Evolutionary conservation across 495 filamentous ascomycete species (phyloP).

Genomic region (Collariella sp.): DNA sequence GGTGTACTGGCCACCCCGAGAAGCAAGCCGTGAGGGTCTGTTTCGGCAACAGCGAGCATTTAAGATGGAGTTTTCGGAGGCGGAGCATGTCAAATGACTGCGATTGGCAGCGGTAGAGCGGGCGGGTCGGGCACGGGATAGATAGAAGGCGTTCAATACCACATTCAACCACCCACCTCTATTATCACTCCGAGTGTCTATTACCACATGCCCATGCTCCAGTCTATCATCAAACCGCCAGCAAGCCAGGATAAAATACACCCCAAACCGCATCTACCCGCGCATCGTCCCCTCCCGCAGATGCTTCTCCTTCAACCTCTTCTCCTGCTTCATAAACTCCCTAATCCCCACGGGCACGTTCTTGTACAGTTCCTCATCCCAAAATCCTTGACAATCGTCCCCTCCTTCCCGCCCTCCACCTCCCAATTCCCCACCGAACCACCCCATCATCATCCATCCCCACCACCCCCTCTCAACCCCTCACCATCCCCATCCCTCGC

Average conservation of each 20-base stretch:
- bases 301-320: conserved; percentile 74
- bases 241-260: neutral
- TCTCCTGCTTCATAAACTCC: conserved; percentile 97
- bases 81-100: neutral
- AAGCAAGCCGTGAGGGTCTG: neutral
- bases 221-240: neutral
- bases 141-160: neutral
- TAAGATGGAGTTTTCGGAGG: neutral
- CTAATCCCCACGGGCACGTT: conserved; percentile 86
- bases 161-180: neutral
- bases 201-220: neutral
- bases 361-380: conserved; percentile 60
- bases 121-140: neutral
- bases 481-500: conserved; percentile 5
- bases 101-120: neutral
- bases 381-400: conserved; percentile 33
- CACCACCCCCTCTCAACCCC: conserved; percentile 8
- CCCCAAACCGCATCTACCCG: conserved; percentile 14
- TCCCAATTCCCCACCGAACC: conserved; percentile 63
- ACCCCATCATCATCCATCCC: conserved; percentile 81
- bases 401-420: conserved; percentile 26
- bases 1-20: neutral
- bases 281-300: conserved; percentile 35
- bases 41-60: neutral
- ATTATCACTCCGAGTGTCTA: neutral